Percentiles rank a stretch among this genome's conserved stretches.
Conservation (phyloP, 2,329 filamentous ascomycete genomes). For the Hyphodiscus sp. region DNA sequence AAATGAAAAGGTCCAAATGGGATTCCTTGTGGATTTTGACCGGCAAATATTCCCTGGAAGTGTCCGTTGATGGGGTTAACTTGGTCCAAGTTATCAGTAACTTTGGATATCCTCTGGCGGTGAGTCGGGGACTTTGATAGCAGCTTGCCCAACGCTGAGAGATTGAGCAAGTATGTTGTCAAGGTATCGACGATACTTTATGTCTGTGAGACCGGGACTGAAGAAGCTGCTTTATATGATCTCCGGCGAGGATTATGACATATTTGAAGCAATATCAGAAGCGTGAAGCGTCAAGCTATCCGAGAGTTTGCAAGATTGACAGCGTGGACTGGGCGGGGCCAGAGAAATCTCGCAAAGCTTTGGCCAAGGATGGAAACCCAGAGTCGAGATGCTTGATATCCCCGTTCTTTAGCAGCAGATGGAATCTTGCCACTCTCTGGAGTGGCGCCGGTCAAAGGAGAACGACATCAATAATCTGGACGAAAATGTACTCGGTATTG, state of each 20-base stretch:
- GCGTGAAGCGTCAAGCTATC: not conserved
- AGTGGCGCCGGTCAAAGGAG: not conserved
- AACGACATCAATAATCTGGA: not conserved
- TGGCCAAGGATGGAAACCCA: no score
- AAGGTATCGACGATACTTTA: not conserved
- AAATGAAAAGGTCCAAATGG: conserved; percentile 5
- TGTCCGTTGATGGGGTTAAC: not conserved
- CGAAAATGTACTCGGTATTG: not conserved
- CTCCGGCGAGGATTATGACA: not conserved
- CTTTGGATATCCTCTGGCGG: not conserved
- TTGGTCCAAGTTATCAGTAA: not conserved
- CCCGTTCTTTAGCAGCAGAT: not conserved
- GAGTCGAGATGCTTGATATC: not conserved
- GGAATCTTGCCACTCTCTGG: not conserved
- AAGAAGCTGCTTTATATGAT: not conserved
- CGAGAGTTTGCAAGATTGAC: not conserved
- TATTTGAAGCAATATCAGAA: not conserved
- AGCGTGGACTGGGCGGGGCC: not conserved
- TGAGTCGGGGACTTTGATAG: not conserved
- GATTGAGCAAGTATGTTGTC: not conserved
- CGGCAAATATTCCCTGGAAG: not conserved
- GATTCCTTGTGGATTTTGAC: not conserved
- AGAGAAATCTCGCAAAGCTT: not conserved
- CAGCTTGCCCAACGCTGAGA: not conserved
- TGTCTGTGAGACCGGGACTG: not conserved